Percentiles rank a stretch among this genome's conserved stretches.
phyloP scores from a whole-genome alignment of 306 rosid genomes.

The Cucumis hystrix region DNA sequence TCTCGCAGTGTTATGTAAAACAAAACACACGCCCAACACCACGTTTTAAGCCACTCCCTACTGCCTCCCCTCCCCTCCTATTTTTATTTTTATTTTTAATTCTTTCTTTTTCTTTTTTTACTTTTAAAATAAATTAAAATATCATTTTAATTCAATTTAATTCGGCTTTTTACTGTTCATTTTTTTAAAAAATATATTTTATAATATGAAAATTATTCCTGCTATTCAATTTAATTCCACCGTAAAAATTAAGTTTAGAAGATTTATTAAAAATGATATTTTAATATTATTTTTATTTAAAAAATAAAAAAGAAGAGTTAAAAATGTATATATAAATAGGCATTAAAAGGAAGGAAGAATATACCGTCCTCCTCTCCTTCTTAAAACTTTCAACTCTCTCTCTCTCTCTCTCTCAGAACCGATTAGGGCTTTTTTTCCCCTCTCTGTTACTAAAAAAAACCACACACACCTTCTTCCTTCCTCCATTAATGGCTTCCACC shows the following conservation, averaged over 20 bases:
- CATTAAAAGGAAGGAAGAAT: neutral
- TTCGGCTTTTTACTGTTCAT: too few relatives aligned
- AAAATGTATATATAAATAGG: neutral
- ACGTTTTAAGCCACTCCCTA: neutral
- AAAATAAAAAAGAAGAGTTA: neutral
- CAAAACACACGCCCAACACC: neutral
- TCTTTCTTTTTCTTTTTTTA: too few relatives aligned
- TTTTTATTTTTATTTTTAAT: neutral
- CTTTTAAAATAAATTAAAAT: too few relatives aligned
- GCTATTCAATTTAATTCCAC: too few relatives aligned
- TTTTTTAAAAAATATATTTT: too few relatives aligned
- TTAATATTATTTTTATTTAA: neutral
- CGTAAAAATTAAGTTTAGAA: too few relatives aligned
- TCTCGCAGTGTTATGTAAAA: neutral
- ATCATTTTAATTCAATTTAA: too few relatives aligned
- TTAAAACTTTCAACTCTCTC: neutral
- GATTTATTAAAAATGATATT: too few relatives aligned
- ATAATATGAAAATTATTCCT: too few relatives aligned
- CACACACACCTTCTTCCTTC: neutral
- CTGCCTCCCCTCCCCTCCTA: neutral
- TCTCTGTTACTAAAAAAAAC: neutral
- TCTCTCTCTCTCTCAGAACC: neutral
- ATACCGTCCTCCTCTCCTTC: neutral
- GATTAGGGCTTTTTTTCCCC: neutral
- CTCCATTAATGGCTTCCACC: slow-evolving; percentile 6